Conservation (phyloP, 805 yeast species). For the Saccharomyces cerevisiae region DNA sequence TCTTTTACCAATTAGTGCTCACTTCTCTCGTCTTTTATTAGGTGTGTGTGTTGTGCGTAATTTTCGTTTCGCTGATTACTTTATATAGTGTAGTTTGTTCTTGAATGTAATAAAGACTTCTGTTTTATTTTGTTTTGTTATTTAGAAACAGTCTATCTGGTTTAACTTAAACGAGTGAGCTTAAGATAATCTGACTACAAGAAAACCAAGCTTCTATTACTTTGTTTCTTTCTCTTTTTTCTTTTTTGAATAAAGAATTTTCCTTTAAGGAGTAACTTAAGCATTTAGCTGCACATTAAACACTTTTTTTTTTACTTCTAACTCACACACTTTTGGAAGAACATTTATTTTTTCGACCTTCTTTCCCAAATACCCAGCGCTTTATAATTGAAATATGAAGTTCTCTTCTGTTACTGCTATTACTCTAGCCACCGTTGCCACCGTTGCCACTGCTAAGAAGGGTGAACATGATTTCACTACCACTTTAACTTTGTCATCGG, state of each 20-base stretch:
- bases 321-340: not conserved
- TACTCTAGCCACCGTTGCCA: conserved; percentile 33
- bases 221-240: not conserved
- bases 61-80: not conserved
- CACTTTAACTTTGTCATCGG: conserved; percentile 13
- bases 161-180: not conserved
- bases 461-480: conserved; percentile 9
- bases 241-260: not conserved
- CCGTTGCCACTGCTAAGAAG: conserved; percentile 22
- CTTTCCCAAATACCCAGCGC: not conserved
- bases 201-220: not conserved
- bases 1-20: not conserved
- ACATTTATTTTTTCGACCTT: not conserved
- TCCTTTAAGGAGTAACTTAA: not conserved
- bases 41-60: not conserved
- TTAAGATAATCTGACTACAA: not conserved
- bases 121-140: not conserved
- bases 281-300: not conserved
- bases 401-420: conserved; percentile 36
- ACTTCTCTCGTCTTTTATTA: not conserved
- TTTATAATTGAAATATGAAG: conserved; percentile 32
- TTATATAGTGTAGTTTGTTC: not conserved
- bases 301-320: not conserved
- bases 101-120: not conserved
- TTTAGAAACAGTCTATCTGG: not conserved